These are phyloP conservation scores for Ustilago loliicola DNA, from an alignment of 1,284 basidiomycete genomes.

Conservation along the genomic window DNA sequence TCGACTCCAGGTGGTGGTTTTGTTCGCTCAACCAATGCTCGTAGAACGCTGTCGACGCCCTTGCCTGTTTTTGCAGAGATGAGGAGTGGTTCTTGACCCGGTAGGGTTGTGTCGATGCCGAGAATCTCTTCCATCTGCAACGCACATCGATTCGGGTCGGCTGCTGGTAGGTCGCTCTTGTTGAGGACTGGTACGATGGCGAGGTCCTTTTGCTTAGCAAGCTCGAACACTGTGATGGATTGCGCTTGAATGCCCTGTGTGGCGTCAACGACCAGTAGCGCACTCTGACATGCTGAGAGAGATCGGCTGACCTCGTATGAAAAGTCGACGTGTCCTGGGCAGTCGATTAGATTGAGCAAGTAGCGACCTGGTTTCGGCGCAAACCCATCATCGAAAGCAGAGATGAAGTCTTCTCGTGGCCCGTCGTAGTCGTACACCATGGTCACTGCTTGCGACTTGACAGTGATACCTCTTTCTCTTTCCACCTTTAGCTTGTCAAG, in stretches of 20 bases:
- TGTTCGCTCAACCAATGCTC: conserved; percentile 82
- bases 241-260: conserved; percentile 98
- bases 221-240: conserved; percentile 93
- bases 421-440: conserved; percentile 65
- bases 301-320: conserved; percentile 89
- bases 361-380: conserved; percentile 39
- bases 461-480: conserved; percentile 91
- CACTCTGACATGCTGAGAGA: conserved; percentile 92
- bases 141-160: conserved; percentile 49
- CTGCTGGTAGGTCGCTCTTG: conserved; percentile 76
- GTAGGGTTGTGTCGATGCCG: conserved; percentile 75
- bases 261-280: conserved; percentile 89
- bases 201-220: conserved; percentile 80
- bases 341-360: conserved; percentile 97
- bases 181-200: conserved; percentile 93
- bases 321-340: conserved; percentile 76
- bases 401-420: conserved; percentile 29
- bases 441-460: conserved; percentile 73
- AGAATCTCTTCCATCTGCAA: conserved; percentile 62
- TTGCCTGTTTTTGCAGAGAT: conserved; percentile 90
- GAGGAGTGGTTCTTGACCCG: conserved; percentile 55
- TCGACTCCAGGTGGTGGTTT: conserved; percentile 60
- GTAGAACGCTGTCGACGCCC: conserved; percentile 81
- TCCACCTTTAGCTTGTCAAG: conserved; percentile 84
- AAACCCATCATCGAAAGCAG: conserved; percentile 51